Evolutionary conservation across 2,329 filamentous ascomycete genomes (phyloP).

Genomic region (Dothideomycetes sp.): DNA sequence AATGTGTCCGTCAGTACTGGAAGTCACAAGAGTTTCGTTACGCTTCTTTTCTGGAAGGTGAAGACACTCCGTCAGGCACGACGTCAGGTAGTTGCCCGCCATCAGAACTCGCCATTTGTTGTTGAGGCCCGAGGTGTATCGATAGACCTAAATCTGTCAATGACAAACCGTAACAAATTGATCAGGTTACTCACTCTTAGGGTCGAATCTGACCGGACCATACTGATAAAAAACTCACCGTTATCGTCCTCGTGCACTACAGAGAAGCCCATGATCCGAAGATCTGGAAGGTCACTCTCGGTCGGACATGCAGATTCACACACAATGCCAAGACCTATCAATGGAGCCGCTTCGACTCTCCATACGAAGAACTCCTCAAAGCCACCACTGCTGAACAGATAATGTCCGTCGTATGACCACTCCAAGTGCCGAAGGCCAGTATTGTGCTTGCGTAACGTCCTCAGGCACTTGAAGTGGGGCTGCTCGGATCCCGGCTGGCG

Average conservation of each 20-base stretch:
- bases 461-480: slow-evolving; percentile 41
- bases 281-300: slow-evolving; percentile 49
- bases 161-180: neutral
- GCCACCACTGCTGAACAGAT: slow-evolving; percentile 78
- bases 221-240: slow-evolving; percentile 49
- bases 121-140: slow-evolving; percentile 22
- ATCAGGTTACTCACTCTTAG: slow-evolving; percentile 46
- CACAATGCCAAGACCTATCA: slow-evolving; percentile 44
- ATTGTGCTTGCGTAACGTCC: slow-evolving; percentile 65
- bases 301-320: slow-evolving; percentile 43
- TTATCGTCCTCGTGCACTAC: slow-evolving; percentile 28
- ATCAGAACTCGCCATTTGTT: slow-evolving; percentile 17
- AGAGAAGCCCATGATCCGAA: slow-evolving; percentile 76
- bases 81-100: slow-evolving; percentile 37
- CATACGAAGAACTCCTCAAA: slow-evolving; percentile 86
- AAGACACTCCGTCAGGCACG: slow-evolving; percentile 60
- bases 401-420: slow-evolving; percentile 59
- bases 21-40: slow-evolving; percentile 46
- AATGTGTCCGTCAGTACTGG: slow-evolving; percentile 73
- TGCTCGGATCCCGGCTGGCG: neutral
- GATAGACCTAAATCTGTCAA: slow-evolving; percentile 34
- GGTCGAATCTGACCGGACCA: slow-evolving; percentile 78
- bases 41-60: slow-evolving; percentile 16
- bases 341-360: slow-evolving; percentile 51
- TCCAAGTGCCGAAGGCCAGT: slow-evolving; percentile 73